Conservation (phyloP, 306 rosid species). For the Calophaca sinica region DNA sequence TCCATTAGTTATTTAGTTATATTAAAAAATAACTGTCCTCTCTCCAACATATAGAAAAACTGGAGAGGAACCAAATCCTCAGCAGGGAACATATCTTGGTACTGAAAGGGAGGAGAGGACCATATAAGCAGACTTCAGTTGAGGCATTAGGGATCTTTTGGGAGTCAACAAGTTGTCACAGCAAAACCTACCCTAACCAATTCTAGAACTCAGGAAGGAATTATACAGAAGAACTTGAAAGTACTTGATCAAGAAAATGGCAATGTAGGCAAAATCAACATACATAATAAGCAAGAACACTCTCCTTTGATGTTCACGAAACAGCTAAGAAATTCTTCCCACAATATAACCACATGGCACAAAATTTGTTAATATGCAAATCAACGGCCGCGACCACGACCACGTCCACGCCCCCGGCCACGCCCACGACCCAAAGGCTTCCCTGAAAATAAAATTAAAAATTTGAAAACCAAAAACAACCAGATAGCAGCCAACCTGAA, state of each 20-base stretch:
- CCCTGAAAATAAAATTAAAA: slow-evolving; percentile 58
- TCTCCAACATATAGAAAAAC: background rate
- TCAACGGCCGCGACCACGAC: slow-evolving; percentile 77
- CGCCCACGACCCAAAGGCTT: slow-evolving; percentile 83
- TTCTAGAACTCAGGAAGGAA: background rate
- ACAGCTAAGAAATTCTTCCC: slow-evolving; percentile 51
- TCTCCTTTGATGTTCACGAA: slow-evolving; percentile 47
- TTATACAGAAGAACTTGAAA: slow-evolving; percentile 30
- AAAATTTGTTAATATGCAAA: slow-evolving; percentile 45
- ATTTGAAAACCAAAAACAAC: slow-evolving; percentile 17
- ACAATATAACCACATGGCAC: slow-evolving; percentile 57
- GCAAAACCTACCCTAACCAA: background rate
- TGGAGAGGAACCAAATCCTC: slow-evolving; percentile 12
- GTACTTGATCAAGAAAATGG: slow-evolving; percentile 20
- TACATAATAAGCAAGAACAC: slow-evolving; percentile 34
- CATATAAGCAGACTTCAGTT: background rate
- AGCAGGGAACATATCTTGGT: background rate
- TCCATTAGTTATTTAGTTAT: background rate
- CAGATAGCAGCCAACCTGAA: background rate
- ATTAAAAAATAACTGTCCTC: background rate
- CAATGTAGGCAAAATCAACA: slow-evolving; percentile 40
- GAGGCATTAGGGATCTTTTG: background rate
- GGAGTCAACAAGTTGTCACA: background rate
- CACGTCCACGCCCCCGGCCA: slow-evolving; percentile 86
- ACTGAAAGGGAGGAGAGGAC: background rate